A percentile compares a stretch with the other conserved stretches of the same genome.
These are phyloP conservation scores for Ustilago shanxiensis DNA, from an alignment of 1,284 basidiomycete genomes.

Conservation along the genomic window DNA sequence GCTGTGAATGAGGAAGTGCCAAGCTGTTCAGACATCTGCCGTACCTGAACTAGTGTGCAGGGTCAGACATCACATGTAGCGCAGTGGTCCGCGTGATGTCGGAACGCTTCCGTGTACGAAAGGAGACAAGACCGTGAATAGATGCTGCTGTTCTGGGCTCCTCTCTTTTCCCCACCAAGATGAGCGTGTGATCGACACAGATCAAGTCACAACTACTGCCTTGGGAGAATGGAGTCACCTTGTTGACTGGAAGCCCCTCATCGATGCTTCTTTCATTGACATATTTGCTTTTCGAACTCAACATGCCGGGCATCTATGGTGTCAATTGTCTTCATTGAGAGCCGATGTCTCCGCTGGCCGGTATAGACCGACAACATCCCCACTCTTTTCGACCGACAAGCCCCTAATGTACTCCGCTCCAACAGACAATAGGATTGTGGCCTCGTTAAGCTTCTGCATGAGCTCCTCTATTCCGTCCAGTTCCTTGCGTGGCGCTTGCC, in stretches of 20 bases:
- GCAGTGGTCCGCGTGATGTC: neutral
- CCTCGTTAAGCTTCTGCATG: neutral
- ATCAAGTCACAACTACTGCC: too few relatives aligned
- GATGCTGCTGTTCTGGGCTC: too few relatives aligned
- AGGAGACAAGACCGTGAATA: neutral
- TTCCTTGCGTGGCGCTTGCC: too few relatives aligned
- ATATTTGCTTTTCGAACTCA: neutral
- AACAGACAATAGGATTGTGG: neutral
- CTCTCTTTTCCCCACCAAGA: too few relatives aligned
- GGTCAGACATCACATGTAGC: neutral
- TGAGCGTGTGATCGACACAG: too few relatives aligned
- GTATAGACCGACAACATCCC: neutral
- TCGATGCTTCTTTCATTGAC: too few relatives aligned
- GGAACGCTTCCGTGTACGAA: neutral
- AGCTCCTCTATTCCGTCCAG: neutral
- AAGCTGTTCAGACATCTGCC: neutral
- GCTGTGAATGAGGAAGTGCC: neutral
- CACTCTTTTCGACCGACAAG: neutral
- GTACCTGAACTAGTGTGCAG: neutral
- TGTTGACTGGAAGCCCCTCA: too few relatives aligned
- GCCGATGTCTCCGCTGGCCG: neutral
- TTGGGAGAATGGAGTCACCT: too few relatives aligned
- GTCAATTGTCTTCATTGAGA: neutral
- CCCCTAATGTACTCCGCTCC: neutral
- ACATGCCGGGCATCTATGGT: neutral